Base-by-base conservation (phyloP, 2,329 filamentous ascomycete species). In the Aspergillus calidoustus region DNA sequence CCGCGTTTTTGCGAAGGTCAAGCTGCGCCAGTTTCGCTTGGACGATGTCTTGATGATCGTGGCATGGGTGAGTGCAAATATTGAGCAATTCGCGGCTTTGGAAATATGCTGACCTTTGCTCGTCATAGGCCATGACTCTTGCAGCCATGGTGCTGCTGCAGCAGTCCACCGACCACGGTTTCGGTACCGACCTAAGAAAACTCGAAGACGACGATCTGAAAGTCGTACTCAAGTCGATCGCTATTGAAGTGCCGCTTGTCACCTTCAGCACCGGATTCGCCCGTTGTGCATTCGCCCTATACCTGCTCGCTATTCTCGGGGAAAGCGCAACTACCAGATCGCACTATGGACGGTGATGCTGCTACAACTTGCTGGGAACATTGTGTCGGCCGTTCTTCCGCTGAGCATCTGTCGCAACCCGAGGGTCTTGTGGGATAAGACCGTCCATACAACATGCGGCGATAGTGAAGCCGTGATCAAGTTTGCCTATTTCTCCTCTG, bases 1-100 rank as follows among this genome's bases (percentile, higher is more conserved):
- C 7, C 59, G 72, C 4, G 62, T 74, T 50, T 61, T 69, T 57
- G 72, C 71, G 7, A 74, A 74, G 60, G 51, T 73, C 49, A 73
- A 72, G 55, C 71, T 74, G 54, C 66, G 63, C 50, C 67, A 72
- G 23, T 72, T 74, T 46, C 57, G 64, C 28, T 46, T 68, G 13
- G 72, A 74, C 49, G 72, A 74, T 69, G 67, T 71, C 5, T 46
- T 74, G 47, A 74, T 74, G 71, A 62, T 74, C 34, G 19, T 73
- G 9, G 67, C 72, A 5, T 53, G 64, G 65, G 72, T 73, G 66
- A 57, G 63, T 22, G 15, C 28, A 13, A 47, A 49, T 17, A 17
- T 28, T 49, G 38, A 17, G 15, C n/a, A 34, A 11, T 46, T 41
- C 56, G 17, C 15, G 1, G 31, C 6, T 13, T 9, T 23, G 15